These are phyloP conservation scores for Globisporangium barbulae DNA, from an alignment of 352 stramenopile genomes.

Conservation along the genomic window DNA sequence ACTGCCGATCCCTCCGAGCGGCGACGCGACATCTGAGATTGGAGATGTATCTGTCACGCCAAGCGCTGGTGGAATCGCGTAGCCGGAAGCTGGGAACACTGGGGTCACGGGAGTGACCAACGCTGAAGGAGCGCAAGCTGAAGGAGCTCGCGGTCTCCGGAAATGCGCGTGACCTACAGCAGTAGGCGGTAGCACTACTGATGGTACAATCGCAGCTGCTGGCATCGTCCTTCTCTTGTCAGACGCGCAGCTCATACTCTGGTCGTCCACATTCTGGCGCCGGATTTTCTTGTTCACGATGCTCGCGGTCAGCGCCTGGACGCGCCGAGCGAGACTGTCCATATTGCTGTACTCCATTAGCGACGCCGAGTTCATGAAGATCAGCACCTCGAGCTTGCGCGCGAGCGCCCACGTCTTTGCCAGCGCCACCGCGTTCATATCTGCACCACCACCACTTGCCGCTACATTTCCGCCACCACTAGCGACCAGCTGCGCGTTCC, in stretches of 20 bases:
- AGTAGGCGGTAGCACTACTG: background rate
- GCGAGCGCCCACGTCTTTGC: constrained; percentile 69
- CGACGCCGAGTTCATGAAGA: constrained; percentile 82
- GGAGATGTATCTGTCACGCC: background rate
- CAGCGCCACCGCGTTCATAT: constrained; percentile 18
- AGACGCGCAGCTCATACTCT: background rate
- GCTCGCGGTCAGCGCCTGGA: constrained; percentile 72
- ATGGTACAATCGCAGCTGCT: background rate
- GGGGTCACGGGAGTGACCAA: background rate
- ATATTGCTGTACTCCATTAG: constrained; percentile 80
- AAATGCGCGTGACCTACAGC: background rate
- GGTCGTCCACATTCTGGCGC: constrained; percentile 26
- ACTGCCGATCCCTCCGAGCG: constrained; percentile 1
- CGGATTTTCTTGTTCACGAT: constrained; percentile 88
- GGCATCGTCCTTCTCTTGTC: background rate
- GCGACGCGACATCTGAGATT: background rate
- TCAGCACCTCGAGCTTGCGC: constrained; percentile 78
- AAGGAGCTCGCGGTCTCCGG: background rate
- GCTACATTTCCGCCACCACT: constrained; percentile 1
- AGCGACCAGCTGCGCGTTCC: constrained; percentile 45
- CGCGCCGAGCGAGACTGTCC: constrained; percentile 69
- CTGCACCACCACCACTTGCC: background rate
- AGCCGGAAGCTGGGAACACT: constrained; percentile 1
- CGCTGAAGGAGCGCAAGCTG: background rate
- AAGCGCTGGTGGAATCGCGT: background rate